phyloP scores from a whole-genome alignment of 2,329 filamentous ascomycete species.

The Aspergillus hortae region DNA sequence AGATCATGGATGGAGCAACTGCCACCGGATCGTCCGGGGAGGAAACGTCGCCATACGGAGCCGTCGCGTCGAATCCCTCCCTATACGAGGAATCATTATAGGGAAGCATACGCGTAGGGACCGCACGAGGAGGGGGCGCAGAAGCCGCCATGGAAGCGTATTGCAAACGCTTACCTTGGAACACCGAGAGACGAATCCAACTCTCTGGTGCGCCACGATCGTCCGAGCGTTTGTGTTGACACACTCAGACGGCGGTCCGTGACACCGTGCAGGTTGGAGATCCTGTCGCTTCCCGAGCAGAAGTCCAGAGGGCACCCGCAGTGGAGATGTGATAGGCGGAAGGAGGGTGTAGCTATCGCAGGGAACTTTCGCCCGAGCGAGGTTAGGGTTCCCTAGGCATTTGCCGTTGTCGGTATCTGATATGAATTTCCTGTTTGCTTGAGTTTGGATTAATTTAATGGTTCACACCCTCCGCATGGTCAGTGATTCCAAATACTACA shows the following conservation, averaged over 20 bases:
- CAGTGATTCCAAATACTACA: background rate
- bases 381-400: background rate
- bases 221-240: conserved; percentile 19
- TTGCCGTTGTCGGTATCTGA: background rate
- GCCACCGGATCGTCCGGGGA: background rate
- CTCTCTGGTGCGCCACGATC: conserved; percentile 1
- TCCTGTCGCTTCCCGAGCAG: conserved; percentile 21
- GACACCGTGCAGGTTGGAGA: conserved; percentile 18
- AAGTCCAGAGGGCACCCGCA: conserved; percentile 1
- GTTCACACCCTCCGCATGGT: background rate
- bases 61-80: background rate
- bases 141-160: background rate
- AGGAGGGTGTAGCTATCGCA: background rate
- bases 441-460: background rate
- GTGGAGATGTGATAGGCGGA: conserved; percentile 12
- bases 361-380: background rate
- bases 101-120: background rate
- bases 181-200: background rate
- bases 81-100: background rate
- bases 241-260: conserved; percentile 21
- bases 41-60: background rate
- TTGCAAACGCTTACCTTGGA: background rate
- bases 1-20: background rate
- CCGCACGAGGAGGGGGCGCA: background rate
- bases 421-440: background rate